Conservation (phyloP, 257 asterid species). For the Capsicum baccatum region DNA sequence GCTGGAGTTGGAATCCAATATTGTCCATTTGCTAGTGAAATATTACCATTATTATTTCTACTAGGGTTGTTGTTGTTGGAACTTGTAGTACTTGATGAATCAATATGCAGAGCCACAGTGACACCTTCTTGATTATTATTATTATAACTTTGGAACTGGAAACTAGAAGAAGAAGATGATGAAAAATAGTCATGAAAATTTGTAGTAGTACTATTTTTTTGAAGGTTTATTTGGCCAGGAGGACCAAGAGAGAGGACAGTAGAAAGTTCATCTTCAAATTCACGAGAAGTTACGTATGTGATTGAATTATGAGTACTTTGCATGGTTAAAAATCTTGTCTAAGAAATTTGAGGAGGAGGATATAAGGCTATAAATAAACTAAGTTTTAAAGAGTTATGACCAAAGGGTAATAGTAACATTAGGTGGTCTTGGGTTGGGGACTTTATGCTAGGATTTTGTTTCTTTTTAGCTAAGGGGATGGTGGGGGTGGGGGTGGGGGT, state of each 20-base stretch:
- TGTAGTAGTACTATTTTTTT: conserved; percentile 33
- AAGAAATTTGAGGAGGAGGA: conserved; percentile 25
- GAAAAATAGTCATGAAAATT: conserved; percentile 39
- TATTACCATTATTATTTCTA: not conserved
- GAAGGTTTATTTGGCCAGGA: conserved; percentile 57
- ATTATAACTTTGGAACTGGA: conserved; percentile 21
- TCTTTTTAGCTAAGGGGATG: not conserved
- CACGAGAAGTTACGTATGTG: conserved; percentile 49
- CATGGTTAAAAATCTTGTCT: conserved; percentile 44
- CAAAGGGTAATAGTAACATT: conserved; percentile 28
- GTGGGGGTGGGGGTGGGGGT: not conserved
- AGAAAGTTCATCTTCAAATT: conserved; percentile 52
- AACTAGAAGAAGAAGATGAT: conserved; percentile 21
- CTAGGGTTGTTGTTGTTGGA: conserved; percentile 40
- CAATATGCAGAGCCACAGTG: conserved; percentile 73
- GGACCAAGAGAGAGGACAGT: conserved; percentile 80
- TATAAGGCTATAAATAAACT: conserved; percentile 30
- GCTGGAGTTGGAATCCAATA: conserved; percentile 92
- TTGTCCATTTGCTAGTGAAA: conserved; percentile 45
- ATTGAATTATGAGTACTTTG: conserved; percentile 44
- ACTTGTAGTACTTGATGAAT: conserved; percentile 39
- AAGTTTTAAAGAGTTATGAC: conserved; percentile 20
- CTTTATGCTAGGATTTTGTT: conserved; percentile 28
- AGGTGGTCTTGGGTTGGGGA: conserved; percentile 26
- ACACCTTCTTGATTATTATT: conserved; percentile 40